Conservation (phyloP, 2,329 filamentous ascomycete species). For the Ceratocystis lukuohia region DNA sequence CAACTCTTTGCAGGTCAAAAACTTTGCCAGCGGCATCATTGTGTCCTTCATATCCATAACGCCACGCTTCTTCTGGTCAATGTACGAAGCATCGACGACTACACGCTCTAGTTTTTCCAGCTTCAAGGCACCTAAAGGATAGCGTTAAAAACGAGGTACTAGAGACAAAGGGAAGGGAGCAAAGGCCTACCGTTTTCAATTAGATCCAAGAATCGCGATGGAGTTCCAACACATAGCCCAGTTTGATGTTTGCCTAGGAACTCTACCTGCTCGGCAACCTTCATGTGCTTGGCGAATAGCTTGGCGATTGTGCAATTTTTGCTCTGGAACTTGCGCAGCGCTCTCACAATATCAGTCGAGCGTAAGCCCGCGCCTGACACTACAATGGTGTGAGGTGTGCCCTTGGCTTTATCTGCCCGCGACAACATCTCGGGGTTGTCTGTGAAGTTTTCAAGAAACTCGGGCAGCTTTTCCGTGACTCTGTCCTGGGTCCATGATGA, state of each 20-base stretch:
- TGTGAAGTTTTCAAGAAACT: conserved; percentile 55
- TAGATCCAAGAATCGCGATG: conserved; percentile 66
- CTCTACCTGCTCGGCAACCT: conserved; percentile 71
- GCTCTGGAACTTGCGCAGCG: conserved; percentile 63
- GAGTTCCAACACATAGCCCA: conserved; percentile 82
- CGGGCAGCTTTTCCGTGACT: conserved; percentile 36
- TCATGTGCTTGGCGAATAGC: conserved; percentile 97
- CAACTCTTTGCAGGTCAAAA: conserved; percentile 59
- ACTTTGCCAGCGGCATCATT: conserved; percentile 62
- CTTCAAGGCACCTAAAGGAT: conserved; percentile 47
- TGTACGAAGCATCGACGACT: conserved; percentile 80
- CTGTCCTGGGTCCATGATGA: conserved; percentile 57
- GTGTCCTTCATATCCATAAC: conserved; percentile 94
- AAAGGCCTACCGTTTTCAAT: conserved; percentile 56
- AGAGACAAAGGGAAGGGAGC: not conserved
- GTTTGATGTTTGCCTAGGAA: conserved; percentile 58
- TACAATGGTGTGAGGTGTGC: conserved; percentile 73
- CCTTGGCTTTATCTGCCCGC: conserved; percentile 53
- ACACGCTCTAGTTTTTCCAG: conserved; percentile 60
- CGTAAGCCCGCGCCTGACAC: conserved; percentile 74
- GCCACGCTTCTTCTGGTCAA: conserved; percentile 87
- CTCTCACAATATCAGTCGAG: conserved; percentile 70
- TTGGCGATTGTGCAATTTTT: conserved; percentile 73
- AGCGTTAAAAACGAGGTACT: not conserved
- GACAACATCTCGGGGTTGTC: conserved; percentile 46